phyloP scores from a whole-genome alignment of 2,329 filamentous ascomycete species.

The Colletotrichum sp. region DNA sequence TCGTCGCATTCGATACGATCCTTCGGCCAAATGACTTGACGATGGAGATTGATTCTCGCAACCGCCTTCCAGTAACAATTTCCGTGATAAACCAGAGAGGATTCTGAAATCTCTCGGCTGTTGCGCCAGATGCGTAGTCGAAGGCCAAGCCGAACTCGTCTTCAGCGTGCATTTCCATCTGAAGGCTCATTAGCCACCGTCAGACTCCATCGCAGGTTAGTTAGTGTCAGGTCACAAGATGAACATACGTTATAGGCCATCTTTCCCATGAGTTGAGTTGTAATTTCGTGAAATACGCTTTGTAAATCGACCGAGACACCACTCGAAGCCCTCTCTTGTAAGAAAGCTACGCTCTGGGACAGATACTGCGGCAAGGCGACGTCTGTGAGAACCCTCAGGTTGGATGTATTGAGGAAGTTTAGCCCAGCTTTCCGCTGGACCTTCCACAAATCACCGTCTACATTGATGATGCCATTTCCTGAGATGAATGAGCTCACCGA shows the following conservation, averaged over 20 bases:
- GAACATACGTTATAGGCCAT: slow-evolving; percentile 64
- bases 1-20: slow-evolving; percentile 60
- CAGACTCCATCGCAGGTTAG: not conserved
- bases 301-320: slow-evolving; percentile 56
- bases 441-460: slow-evolving; percentile 67
- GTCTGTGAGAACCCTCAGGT: slow-evolving; percentile 61
- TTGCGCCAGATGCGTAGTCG: slow-evolving; percentile 64
- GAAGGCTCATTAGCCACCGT: not conserved
- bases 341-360: slow-evolving; percentile 39
- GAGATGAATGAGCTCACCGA: not conserved
- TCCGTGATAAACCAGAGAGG: slow-evolving; percentile 67
- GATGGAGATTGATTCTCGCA: slow-evolving; percentile 52
- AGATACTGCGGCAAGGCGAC: slow-evolving; percentile 61
- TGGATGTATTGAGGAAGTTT: slow-evolving; percentile 61
- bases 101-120: slow-evolving; percentile 68
- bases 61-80: slow-evolving; percentile 47
- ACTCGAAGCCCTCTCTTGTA: slow-evolving; percentile 35
- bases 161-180: slow-evolving; percentile 69
- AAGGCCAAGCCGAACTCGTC: slow-evolving; percentile 66
- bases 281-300: slow-evolving; percentile 65
- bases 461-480: slow-evolving; percentile 70
- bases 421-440: slow-evolving; percentile 66
- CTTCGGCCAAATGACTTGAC: slow-evolving; percentile 60
- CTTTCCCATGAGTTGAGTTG: slow-evolving; percentile 68
- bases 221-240: not conserved